phyloP scores from a whole-genome alignment of 306 rosid genomes.

The Hylodesmum podocarpum region DNA sequence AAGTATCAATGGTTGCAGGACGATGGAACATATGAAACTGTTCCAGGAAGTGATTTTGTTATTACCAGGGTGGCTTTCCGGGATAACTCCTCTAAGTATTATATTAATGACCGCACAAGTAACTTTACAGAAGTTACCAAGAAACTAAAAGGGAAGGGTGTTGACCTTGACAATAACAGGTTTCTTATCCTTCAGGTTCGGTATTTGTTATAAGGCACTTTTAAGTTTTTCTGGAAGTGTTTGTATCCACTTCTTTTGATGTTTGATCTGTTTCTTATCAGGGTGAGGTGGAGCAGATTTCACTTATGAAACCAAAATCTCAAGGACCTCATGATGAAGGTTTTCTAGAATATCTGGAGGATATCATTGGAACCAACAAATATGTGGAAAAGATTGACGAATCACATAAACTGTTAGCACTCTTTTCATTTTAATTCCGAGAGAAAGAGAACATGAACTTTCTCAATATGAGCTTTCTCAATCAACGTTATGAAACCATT shows the following conservation, averaged over 20 bases:
- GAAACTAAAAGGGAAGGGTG: conserved; percentile 94
- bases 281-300: conserved; percentile 99
- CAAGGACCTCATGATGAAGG: conserved; percentile 99
- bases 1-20: conserved; percentile 48
- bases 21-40: conserved; percentile 72
- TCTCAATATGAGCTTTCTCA: conserved; percentile 8
- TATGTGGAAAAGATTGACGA: conserved; percentile 86
- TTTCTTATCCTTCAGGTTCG: conserved; percentile 94
- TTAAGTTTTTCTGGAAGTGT: background rate
- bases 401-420: conserved; percentile 74
- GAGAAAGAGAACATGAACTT: background rate
- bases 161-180: conserved; percentile 94
- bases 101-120: conserved; percentile 75
- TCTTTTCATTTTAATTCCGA: conserved; percentile 28
- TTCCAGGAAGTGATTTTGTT: conserved; percentile 82
- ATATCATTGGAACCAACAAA: conserved; percentile 90
- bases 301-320: conserved; percentile 95
- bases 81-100: conserved; percentile 93
- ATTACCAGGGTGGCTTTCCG: conserved; percentile 87
- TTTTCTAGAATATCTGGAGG: conserved; percentile 96
- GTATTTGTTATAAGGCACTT: background rate
- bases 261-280: conserved; percentile 43
- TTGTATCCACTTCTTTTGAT: conserved; percentile 14
- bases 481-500: background rate
- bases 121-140: conserved; percentile 94